Conservation (phyloP, 2,329 filamentous ascomycete genomes). For the Cercospora berteroae region DNA sequence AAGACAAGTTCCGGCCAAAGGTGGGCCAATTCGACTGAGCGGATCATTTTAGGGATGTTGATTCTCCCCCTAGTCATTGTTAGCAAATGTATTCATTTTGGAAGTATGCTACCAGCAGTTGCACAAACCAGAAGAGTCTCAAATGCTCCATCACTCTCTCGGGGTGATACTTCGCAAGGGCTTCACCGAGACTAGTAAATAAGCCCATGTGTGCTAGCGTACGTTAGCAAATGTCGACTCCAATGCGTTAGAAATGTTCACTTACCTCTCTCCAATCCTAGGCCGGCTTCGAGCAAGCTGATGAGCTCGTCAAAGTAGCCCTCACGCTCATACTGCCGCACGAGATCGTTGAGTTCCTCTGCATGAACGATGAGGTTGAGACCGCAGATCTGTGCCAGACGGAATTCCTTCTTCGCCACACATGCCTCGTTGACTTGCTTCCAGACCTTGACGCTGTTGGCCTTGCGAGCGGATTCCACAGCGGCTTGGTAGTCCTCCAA, state of each 20-base stretch:
- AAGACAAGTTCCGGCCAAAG: conserved; percentile 89
- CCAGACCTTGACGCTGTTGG: conserved; percentile 99
- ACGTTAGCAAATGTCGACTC: conserved; percentile 12
- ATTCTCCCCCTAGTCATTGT: conserved; percentile 63
- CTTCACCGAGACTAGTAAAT: conserved; percentile 91
- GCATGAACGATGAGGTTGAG: conserved; percentile 97
- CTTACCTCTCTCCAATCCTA: conserved; percentile 70
- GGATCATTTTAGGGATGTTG: conserved; percentile 97
- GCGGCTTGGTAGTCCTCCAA: conserved; percentile 95
- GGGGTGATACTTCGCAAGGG: conserved; percentile 89
- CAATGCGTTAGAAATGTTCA: background rate
- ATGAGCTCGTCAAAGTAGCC: conserved; percentile 99
- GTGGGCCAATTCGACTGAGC: conserved; percentile 28
- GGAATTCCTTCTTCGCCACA: conserved; percentile 97
- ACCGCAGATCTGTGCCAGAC: conserved; percentile 96
- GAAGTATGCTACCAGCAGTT: background rate
- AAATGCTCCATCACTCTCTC: conserved; percentile 98
- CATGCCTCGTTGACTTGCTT: conserved; percentile 97
- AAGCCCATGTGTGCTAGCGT: conserved; percentile 83
- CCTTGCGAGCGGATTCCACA: conserved; percentile 95
- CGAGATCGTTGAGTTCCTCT: conserved; percentile 86
- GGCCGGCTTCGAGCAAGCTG: conserved; percentile 84
- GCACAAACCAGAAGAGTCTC: conserved; percentile 78
- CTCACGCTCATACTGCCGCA: conserved; percentile 94
- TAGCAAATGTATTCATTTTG: background rate